Evolutionary conservation across 2,329 filamentous ascomycete genomes (phyloP).

Genomic region (Aspergillaceae sp.): DNA sequence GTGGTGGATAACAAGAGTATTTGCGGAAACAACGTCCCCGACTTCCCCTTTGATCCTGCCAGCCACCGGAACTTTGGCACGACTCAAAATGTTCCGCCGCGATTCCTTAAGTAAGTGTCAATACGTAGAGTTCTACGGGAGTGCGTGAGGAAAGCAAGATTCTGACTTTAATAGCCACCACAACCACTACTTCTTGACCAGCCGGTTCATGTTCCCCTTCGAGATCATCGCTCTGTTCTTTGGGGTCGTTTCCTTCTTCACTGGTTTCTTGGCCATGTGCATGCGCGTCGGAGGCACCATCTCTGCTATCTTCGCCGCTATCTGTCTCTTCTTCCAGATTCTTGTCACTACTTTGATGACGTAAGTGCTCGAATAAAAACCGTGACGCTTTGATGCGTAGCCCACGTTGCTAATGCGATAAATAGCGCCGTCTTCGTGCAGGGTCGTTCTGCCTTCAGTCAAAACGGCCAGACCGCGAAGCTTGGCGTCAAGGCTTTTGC

Average conservation of each 20-base stretch:
- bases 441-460: constrained; percentile 48
- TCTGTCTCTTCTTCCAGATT: constrained; percentile 52
- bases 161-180: constrained; percentile 29
- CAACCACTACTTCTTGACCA: constrained; percentile 70
- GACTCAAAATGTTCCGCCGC: constrained; percentile 42
- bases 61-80: constrained; percentile 51
- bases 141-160: neutral
- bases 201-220: constrained; percentile 89
- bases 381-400: neutral
- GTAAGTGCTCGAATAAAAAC: constrained; percentile 37
- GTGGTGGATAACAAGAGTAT: constrained; percentile 47
- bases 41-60: constrained; percentile 56
- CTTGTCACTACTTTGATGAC: constrained; percentile 53
- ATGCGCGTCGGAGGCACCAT: constrained; percentile 44
- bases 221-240: constrained; percentile 80
- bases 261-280: constrained; percentile 42
- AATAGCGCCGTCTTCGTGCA: constrained; percentile 51
- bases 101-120: constrained; percentile 45
- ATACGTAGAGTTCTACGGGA: constrained; percentile 4
- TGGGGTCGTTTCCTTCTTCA: constrained; percentile 39
- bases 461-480: constrained; percentile 39
- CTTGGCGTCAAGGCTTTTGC: constrained; percentile 51
- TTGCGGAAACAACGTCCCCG: constrained; percentile 58
- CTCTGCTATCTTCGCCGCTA: constrained; percentile 43
- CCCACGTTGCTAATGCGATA: constrained; percentile 4